A percentile compares a stretch with the other conserved stretches of the same genome.
Conservation (phyloP, 1,284 basidiomycete species). For the Apiotrichum sp. region DNA sequence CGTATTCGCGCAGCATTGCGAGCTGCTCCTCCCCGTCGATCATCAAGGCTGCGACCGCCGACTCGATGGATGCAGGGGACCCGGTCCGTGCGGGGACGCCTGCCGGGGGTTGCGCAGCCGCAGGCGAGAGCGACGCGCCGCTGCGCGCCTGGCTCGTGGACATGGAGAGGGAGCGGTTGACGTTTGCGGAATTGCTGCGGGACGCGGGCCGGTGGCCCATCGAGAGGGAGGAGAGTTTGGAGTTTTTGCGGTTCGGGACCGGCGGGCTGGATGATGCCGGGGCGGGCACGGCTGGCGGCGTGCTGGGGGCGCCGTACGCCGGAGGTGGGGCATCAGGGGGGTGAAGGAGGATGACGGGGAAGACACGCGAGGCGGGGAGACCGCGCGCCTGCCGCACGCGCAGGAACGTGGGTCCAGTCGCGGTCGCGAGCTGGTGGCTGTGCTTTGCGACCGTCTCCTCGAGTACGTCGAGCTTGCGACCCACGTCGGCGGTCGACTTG, state of each 20-base stretch:
- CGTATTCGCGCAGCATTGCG: conserved; percentile 35
- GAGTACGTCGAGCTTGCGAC: conserved; percentile 3
- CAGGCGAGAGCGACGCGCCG: neutral
- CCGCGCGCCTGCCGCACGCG: neutral
- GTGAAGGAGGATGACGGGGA: neutral
- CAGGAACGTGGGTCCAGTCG: neutral
- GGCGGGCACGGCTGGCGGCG: neutral
- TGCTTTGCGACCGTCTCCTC: neutral
- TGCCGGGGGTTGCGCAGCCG: too few species aligned
- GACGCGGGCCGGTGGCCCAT: too few species aligned
- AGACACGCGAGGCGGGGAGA: neutral
- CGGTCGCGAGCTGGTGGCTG: neutral
- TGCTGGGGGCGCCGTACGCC: neutral
- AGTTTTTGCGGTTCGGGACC: too few species aligned
- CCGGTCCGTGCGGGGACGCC: too few species aligned
- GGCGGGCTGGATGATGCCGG: too few species aligned
- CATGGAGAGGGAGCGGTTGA: too few species aligned
- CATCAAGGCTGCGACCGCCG: neutral
- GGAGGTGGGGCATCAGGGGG: neutral
- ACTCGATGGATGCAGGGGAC: too few species aligned
- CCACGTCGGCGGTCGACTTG: neutral
- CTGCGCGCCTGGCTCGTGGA: neutral
- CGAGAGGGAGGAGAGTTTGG: neutral
- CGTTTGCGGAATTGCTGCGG: too few species aligned
- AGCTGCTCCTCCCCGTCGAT: conserved; percentile 26